Base-by-base conservation (phyloP, 495 filamentous ascomycete species). In the Xylaria curta region DNA sequence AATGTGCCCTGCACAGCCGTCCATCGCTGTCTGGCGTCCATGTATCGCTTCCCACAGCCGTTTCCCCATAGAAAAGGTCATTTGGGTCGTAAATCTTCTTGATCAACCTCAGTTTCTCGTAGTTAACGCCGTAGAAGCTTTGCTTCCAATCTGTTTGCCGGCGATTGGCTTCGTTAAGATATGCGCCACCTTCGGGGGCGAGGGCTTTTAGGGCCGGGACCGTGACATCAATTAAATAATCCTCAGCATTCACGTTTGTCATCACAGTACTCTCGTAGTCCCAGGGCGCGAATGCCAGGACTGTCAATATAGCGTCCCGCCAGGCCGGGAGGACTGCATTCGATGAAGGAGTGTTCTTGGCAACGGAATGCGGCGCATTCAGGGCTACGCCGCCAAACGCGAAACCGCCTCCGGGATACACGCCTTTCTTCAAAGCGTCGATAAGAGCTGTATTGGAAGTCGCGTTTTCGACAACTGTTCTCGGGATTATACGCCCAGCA, bases 401-500 rank as follows among this genome's bases (percentile, higher is more conserved):
- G 40, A 68, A 36, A 7, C 31, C 40, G 8, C 24, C 24, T 7
- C 58, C 53, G 80, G 72, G 83, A 80, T 17, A 77, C 78, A 33
- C 74, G 76, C 5, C 82, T 82, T 17, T 73, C 71, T 66, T 83
- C 78, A 61, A 74, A 81, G 85, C 80, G 17, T 61, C 73, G 21
- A 68, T 58, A n/a, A 70, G 56, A 40, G 49, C 68, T 7, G 59
- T 26, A 53, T 63, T 73, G 4, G 46, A 46, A 49, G 44, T n/a
- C 1, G 59, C 82, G 51, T 82, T 77, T 44, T 79, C 33, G 36
- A 90, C 80, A 12, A 87, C 79, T n/a, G 76, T 74, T 49, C 85
- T 82, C 6, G 89, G 89, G 60, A 92, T 85, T 13, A 92, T 82
- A 40, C 90, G 86, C 42, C 89, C 88, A 26, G 89, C 89, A 64